phyloP scores from a whole-genome alignment of 495 filamentous ascomycete genomes.

The Hamigera avellanea region DNA sequence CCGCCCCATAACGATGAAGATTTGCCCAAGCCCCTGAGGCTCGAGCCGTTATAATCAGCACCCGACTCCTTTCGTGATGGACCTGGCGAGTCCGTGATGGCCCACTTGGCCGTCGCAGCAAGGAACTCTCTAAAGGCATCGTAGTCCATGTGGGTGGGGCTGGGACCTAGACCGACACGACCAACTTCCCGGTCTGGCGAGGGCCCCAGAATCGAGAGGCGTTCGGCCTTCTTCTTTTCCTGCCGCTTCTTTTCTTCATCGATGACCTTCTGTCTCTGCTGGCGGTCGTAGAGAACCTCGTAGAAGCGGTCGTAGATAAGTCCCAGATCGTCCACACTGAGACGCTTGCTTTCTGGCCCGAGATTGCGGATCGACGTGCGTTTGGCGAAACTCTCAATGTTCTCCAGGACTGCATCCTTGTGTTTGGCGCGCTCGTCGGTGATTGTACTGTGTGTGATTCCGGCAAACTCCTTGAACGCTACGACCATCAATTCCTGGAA shows the following conservation, averaged over 20 bases:
- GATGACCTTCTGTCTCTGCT: conserved; percentile 67
- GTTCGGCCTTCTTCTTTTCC: conserved; percentile 45
- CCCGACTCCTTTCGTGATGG: conserved; percentile 42
- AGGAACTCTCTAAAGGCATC: conserved; percentile 90
- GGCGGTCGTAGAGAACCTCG: conserved; percentile 75
- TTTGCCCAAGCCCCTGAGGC: conserved; percentile 34
- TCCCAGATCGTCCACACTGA: conserved; percentile 74
- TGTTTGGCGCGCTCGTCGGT: conserved; percentile 81
- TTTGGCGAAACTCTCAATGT: conserved; percentile 95
- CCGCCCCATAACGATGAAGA: conserved; percentile 63
- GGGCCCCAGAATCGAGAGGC: conserved; percentile 27
- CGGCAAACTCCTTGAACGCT: conserved; percentile 94
- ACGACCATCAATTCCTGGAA: conserved; percentile 99
- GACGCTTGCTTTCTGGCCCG: conserved; percentile 84
- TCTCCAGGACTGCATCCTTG: conserved; percentile 82
- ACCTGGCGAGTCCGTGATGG: conserved; percentile 64
- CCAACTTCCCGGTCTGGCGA: conserved; percentile 42
- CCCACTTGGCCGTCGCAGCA: conserved; percentile 81
- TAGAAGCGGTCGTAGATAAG: conserved; percentile 92
- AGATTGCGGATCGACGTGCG: conserved; percentile 92
- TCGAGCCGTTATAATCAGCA: conserved; percentile 41
- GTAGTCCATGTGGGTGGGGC: conserved; percentile 87
- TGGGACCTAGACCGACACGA: conserved; percentile 80
- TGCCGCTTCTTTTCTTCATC: conserved; percentile 56
- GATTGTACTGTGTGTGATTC: conserved; percentile 86